Conservation (phyloP, 169 alveolate genomes). For the Cryptosporidium ryanae region DNA sequence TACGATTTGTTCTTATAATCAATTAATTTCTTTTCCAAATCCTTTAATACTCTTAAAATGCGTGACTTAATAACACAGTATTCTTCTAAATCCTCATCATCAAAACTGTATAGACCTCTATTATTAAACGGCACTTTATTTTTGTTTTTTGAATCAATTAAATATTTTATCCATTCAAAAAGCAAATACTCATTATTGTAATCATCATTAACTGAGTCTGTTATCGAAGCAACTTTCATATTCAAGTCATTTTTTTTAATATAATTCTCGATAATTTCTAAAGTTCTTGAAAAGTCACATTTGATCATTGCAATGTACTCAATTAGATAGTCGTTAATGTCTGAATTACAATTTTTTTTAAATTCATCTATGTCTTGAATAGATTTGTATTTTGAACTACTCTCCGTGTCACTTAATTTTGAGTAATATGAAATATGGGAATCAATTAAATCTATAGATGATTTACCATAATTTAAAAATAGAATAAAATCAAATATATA, state of each 20-base stretch:
- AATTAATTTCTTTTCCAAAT: not conserved
- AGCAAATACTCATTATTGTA: not conserved
- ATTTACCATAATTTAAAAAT: slow-evolving; percentile 1
- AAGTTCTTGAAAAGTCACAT: not conserved
- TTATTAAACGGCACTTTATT: not conserved
- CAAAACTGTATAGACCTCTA: too few relatives aligned
- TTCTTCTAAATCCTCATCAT: not conserved
- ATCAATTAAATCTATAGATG: slow-evolving; percentile 13
- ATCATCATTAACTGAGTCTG: not conserved
- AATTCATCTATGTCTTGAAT: too few relatives aligned
- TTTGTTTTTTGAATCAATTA: not conserved
- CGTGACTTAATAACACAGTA: not conserved
- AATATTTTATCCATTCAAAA: not conserved
- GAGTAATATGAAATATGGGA: not conserved
- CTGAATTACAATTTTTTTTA: too few relatives aligned
- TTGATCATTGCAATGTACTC: not conserved
- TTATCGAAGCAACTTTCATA: not conserved
- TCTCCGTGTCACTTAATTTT: not conserved
- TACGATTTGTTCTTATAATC: not conserved
- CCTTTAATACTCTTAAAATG: not conserved
- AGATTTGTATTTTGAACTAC: too few relatives aligned
- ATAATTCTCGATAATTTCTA: not conserved
- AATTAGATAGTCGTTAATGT: too few relatives aligned
- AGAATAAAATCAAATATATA: slow-evolving; percentile 1
- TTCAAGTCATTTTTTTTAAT: not conserved